A percentile compares a stretch with the other conserved stretches of the same genome.
Evolutionary conservation across 2,329 filamentous ascomycete species (phyloP).

Genomic region (Paecilomyces formosus): DNA sequence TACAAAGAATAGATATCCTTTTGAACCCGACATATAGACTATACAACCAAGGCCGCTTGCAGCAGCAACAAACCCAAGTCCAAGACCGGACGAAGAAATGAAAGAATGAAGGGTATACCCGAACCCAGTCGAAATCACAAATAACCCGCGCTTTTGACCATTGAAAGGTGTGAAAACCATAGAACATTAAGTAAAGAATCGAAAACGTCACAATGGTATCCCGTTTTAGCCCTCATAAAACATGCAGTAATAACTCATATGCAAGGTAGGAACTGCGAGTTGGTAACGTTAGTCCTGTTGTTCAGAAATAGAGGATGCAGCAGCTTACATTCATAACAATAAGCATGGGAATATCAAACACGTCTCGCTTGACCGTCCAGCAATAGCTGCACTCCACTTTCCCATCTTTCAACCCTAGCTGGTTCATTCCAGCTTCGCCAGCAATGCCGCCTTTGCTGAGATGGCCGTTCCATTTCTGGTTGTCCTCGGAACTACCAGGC

Average conservation of each 20-base stretch:
- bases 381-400: slow-evolving; percentile 93
- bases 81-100: background rate
- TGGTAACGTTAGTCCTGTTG: slow-evolving; percentile 6
- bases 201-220: background rate
- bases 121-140: background rate
- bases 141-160: background rate
- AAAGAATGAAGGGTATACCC: background rate
- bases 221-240: background rate
- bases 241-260: slow-evolving; percentile 25
- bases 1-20: background rate
- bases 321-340: slow-evolving; percentile 92
- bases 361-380: slow-evolving; percentile 94
- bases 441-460: slow-evolving; percentile 39
- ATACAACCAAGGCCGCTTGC: background rate
- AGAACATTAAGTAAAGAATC: background rate
- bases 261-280: slow-evolving; percentile 37
- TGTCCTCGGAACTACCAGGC: slow-evolving; percentile 37
- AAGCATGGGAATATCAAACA: slow-evolving; percentile 97
- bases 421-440: slow-evolving; percentile 62
- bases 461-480: slow-evolving; percentile 37
- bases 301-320: background rate
- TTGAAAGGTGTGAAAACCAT: background rate
- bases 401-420: slow-evolving; percentile 71
- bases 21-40: background rate
- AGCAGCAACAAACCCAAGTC: background rate